Conservation (phyloP, 495 filamentous ascomycete species). For the Aeminium ludgeri region DNA sequence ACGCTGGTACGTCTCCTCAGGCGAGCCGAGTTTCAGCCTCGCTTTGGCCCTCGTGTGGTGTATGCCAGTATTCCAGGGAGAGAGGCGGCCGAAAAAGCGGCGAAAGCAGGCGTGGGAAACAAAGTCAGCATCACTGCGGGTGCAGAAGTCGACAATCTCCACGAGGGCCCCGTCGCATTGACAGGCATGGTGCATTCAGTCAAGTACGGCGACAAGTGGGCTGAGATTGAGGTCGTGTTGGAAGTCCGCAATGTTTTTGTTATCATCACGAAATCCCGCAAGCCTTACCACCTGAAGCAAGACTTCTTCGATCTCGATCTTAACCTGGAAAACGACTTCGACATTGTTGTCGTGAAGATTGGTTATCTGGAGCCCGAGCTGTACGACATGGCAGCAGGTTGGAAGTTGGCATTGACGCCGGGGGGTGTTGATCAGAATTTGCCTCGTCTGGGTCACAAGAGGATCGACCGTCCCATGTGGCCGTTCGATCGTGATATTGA, state of each 20-base stretch:
- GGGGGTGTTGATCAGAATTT: too few relatives aligned
- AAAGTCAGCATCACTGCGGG: slow-evolving; percentile 38
- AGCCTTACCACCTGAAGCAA: slow-evolving; percentile 39
- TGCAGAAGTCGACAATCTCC: slow-evolving; percentile 36
- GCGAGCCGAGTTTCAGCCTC: slow-evolving; percentile 31
- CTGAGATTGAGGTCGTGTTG: slow-evolving; percentile 34
- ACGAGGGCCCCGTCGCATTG: slow-evolving; percentile 36
- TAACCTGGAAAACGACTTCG: slow-evolving; percentile 16
- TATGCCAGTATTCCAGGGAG: slow-evolving; percentile 41
- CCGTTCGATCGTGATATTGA: too few relatives aligned
- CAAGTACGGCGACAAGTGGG: slow-evolving; percentile 35
- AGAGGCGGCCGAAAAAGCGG: slow-evolving; percentile 29
- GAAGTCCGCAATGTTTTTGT: slow-evolving; percentile 37
- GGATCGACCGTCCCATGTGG: too few relatives aligned
- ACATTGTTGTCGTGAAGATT: slow-evolving; percentile 43
- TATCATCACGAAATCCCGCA: slow-evolving; percentile 38
- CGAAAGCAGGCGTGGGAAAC: slow-evolving; percentile 33
- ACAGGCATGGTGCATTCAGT: slow-evolving; percentile 37
- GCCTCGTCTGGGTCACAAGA: too few relatives aligned
- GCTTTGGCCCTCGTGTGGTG: slow-evolving; percentile 30
- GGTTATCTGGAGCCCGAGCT: slow-evolving; percentile 43
- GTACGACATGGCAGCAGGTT: slow-evolving; percentile 23
- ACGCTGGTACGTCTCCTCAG: slow-evolving; percentile 31
- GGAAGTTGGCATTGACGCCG: too few relatives aligned
- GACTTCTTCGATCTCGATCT: slow-evolving; percentile 35